A percentile compares a stretch with the other conserved stretches of the same genome.
phyloP scores from a whole-genome alignment of 1,139 yeast species.

The Geotrichum bryndzae region DNA sequence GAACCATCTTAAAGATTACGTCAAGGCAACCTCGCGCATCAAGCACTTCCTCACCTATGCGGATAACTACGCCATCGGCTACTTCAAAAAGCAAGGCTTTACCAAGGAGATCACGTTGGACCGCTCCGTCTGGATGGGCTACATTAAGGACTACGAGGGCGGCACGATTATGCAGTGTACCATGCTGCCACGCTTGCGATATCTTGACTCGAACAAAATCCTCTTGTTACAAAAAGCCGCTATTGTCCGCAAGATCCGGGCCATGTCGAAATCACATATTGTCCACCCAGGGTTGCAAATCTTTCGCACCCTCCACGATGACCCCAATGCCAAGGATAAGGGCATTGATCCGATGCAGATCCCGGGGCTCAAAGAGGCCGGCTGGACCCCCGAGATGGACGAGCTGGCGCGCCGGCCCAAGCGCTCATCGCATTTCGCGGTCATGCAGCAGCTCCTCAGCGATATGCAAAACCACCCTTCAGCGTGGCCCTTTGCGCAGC shows the following conservation, averaged over 20 bases:
- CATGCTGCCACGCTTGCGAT: slow-evolving; percentile 82
- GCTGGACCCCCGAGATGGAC: slow-evolving; percentile 99
- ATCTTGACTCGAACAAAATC: slow-evolving; percentile 82
- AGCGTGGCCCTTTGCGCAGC: slow-evolving; percentile 97
- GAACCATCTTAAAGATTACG: slow-evolving; percentile 96
- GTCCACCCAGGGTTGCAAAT: slow-evolving; percentile 75
- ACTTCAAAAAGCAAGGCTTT: slow-evolving; percentile 95
- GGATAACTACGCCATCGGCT: slow-evolving; percentile 97
- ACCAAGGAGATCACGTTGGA: slow-evolving; percentile 89
- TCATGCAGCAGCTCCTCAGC: slow-evolving; percentile 79
- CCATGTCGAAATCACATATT: slow-evolving; percentile 71
- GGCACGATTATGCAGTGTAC: slow-evolving; percentile 97
- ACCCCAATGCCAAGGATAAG: slow-evolving; percentile 37
- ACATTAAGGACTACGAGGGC: slow-evolving; percentile 97
- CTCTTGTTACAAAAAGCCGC: slow-evolving; percentile 86
- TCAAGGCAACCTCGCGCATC: slow-evolving; percentile 78
- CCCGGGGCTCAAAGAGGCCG: slow-evolving; percentile 86
- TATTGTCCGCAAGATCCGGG: slow-evolving; percentile 73
- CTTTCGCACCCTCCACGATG: slow-evolving; percentile 42
- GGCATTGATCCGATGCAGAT: slow-evolving; percentile 64
- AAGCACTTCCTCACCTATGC: slow-evolving; percentile 92
- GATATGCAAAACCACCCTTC: slow-evolving; percentile 93
- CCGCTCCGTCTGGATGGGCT: slow-evolving; percentile 92
- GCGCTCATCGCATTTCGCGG: slow-evolving; percentile 89
- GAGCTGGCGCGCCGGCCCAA: slow-evolving; percentile 92